Percentiles rank a stretch among this genome's conserved stretches.
Conservation (phyloP, 495 filamentous ascomycete species). For the Chaetomidium leptoderma region DNA sequence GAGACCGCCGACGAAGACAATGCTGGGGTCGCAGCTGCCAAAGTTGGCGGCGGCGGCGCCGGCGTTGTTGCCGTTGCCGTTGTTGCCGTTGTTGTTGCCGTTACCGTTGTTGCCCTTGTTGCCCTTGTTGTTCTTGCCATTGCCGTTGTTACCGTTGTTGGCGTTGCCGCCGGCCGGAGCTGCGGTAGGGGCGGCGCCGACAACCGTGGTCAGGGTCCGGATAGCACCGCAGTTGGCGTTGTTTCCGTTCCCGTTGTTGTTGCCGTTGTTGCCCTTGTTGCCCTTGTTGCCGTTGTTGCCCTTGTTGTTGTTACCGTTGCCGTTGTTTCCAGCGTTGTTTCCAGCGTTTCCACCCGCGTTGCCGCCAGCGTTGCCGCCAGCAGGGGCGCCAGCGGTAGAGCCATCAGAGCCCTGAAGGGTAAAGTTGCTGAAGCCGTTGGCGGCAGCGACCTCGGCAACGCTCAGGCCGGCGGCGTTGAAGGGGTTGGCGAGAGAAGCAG, state of each 20-base stretch:
- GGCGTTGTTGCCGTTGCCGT: not conserved
- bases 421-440: constrained; percentile 55
- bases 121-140: constrained; percentile 12
- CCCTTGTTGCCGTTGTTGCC: not conserved
- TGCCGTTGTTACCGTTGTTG: not conserved
- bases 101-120: constrained; percentile 16
- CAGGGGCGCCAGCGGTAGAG: constrained; percentile 22
- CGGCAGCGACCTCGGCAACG: constrained; percentile 51
- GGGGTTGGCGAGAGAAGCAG: constrained; percentile 43
- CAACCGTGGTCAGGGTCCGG: constrained; percentile 21
- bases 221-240: constrained; percentile 8
- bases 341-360: not conserved
- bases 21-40: constrained; percentile 51
- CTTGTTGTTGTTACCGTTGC: no score
- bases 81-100: not conserved
- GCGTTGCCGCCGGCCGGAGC: constrained; percentile 16
- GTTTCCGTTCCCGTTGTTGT: constrained; percentile 6
- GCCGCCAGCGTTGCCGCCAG: constrained; percentile 19
- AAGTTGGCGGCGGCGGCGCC: constrained; percentile 42
- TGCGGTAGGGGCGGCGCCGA: constrained; percentile 23
- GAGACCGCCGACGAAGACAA: constrained; percentile 49
- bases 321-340: not conserved
- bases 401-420: constrained; percentile 41
- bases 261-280: constrained; percentile 15
- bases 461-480: constrained; percentile 51